Evolutionary conservation across 73 alveolate genomes (phyloP), one percentile per base, ranked within the genome.

Genomic region (Durusdinium trenchii): DNA sequence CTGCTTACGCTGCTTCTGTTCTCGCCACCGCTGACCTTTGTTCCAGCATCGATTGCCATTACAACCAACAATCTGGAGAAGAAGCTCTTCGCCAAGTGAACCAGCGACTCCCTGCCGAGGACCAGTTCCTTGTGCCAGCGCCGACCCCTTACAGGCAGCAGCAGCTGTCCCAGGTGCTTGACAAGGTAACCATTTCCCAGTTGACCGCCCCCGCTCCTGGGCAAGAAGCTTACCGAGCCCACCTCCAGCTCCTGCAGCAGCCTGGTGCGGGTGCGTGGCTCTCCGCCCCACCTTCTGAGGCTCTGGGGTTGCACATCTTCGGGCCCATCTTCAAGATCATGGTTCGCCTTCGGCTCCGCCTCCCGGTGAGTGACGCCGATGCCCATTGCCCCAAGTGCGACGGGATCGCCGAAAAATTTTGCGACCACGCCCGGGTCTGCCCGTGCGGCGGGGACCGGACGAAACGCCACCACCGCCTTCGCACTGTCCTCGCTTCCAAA

Each of bases 111-210:
- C 40, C 67, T 23, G 67, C 45, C 16, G 47, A 6, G 40, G 46
- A 43, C 91, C 91, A 30, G 62, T 6, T 14, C 42, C 47, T 47
- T 6, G 71, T 6, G 42, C 71, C 43, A 16, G 91, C 69, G 62
- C 86, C 86, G 54, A 3, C 86, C 20, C 20, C 86, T 35, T 28
- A 7, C 32, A 6, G 52, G 79, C 79, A 75, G 86, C 86, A n/a
- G 14, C 51, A 12, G 86, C 86, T 40, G 86, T 40, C 86, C 28
- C 86, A 36, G 79, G 86, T 52, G 86, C 86, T 75, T 28, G 86
- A n/a, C 86, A 9, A 36, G 36, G 86, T n/a, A 5, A 75, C 51
- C 54, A 35, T 75, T 36, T 9, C 23, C 18, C 52, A 35, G 38
- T 52, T 35, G 5, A 7, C 28, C 48, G 28, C 86, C 10, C 86